Base-by-base conservation (phyloP, 768 basidiomycete species). In the Steccherinum ochraceum region DNA sequence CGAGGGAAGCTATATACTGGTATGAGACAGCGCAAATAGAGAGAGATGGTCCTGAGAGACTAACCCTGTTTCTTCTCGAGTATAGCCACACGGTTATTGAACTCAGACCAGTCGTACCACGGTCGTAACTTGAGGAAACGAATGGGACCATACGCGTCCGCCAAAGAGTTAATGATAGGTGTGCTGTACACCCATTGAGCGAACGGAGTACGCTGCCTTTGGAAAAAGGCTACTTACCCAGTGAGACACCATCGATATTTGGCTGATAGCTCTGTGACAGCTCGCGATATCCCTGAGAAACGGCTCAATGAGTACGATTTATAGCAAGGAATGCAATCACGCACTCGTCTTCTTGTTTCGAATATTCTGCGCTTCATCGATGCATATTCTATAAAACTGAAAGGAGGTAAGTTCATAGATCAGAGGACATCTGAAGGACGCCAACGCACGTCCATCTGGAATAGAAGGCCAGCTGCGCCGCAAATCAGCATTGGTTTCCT, bases 161-260 rank as follows among this genome's bases (percentile, higher is more conserved):
- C 59, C 18, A 87, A 70, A 12, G 66, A 62, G 57, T 88, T 89
- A 49, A 82, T 75, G 53, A 88, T 80, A 0, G 83, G 81, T 0
- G 84, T 86, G 1, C 81, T 78, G 21, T 48, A 27, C 21, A 23
- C 23, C 19, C 12, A 18, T 35, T 43, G 3, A 27, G 19, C n/a
- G n/a, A n/a, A 16, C 21, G 24, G 49, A 42, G 30, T 50, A 12
- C 7, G 16, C 23, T 35, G 19, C 20, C 50, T 47, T 46, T 53
- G 23, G 35, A 20, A 27, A 42, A 18, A 63, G 48, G 42, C 13
- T 3, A 46, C 70, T 18, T 60, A 77, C 74, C 81, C 83, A 21
- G 83, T 86, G 7, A 87, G 66, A 55, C 76, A 78, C 88, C 88
- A 89, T 35, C 84, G 73, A 60, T 81, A 76, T 16, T 59, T 70